Evolutionary conservation across 345 rosid species (phyloP), one percentile per base, ranked within the genome.

Genomic region (Trapa bicornis): DNA sequence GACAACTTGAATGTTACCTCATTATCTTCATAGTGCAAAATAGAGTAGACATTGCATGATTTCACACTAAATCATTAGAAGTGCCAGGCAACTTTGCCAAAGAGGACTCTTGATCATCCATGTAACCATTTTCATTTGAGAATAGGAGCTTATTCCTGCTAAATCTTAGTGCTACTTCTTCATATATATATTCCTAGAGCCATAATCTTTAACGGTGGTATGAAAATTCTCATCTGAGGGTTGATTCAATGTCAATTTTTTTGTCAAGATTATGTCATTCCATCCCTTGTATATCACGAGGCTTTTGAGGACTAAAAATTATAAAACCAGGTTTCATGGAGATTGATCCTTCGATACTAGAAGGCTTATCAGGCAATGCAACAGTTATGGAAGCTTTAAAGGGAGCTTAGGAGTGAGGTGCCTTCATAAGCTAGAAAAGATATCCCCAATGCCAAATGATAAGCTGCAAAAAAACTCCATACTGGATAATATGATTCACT

Each of bases 381-480:
- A 91, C 96, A 5, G 91, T 94, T 72, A 91, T 78, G 38, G 91
- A 96, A 72, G 92, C 69, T 79, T 92, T 73, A 94, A 72, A 68
- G 88, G 96, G 70, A 89, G 84, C 71, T 94, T 39, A 91, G 97
- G 62, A 94, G 85, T n/a, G 95, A 83, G 65, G 99, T 97, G 37
- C 99, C 95, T 82, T 94, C 99, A 77, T 94, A 97, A 56, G 97
- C 96, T 65, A 91, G 89, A 75, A 90, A 94, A 16, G 96, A 94
- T 56, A 97, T 94, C 90, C 91, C 99, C 48, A 94, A 76, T 67
- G 97, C 99, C 78, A 94, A 70, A 79, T 94, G 99, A 84, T 94
- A 94, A 73, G 99, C 99, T 71, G 99, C 99, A 82, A 94, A 94
- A 94, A 22, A 76, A 94, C 81, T 75, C 97, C 97, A 81, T 94